Conservation (phyloP, 1,139 yeast genomes). For the Zygotorulaspora mrakii region DNA sequence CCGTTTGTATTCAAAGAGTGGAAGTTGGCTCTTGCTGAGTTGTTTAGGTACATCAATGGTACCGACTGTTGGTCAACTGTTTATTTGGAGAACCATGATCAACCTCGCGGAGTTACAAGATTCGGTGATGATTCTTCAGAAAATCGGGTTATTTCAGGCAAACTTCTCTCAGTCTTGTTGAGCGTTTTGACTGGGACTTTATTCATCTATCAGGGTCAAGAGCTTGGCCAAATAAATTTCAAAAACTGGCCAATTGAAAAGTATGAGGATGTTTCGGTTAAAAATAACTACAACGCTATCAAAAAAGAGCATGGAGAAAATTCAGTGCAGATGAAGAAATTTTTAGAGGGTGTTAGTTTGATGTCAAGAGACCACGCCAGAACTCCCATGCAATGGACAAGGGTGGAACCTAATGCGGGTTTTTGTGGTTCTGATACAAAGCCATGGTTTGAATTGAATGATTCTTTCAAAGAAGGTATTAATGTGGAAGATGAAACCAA, state of each 20-base stretch:
- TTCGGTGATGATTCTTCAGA: conserved; percentile 46
- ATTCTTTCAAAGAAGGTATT: conserved; percentile 44
- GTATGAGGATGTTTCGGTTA: conserved; percentile 49
- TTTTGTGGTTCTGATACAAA: conserved; percentile 42
- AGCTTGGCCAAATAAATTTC: conserved; percentile 53
- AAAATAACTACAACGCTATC: conserved; percentile 43
- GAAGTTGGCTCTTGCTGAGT: conserved; percentile 41
- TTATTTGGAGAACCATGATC: conserved; percentile 57
- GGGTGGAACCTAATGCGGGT: conserved; percentile 42
- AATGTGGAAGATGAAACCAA: conserved; percentile 47
- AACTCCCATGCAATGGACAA: conserved; percentile 58
- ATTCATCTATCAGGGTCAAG: conserved; percentile 59
- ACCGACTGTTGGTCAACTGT: conserved; percentile 60
- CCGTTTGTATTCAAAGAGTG: conserved; percentile 43
- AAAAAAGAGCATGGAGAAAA: conserved; percentile 38
- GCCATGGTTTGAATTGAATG: conserved; percentile 57
- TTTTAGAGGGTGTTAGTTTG: conserved; percentile 40
- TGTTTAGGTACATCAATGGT: conserved; percentile 42
- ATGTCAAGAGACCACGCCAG: conserved; percentile 54
- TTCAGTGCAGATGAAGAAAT: conserved; percentile 35
- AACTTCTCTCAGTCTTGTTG: conserved; percentile 48
- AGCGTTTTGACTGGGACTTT: conserved; percentile 53
- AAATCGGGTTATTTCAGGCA: conserved; percentile 41
- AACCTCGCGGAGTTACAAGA: conserved; percentile 50
- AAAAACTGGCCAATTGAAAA: conserved; percentile 49